Evolutionary conservation across 192 early-diverging fungal genomes (phyloP).

Genomic region (Chytriomyces sp.): DNA sequence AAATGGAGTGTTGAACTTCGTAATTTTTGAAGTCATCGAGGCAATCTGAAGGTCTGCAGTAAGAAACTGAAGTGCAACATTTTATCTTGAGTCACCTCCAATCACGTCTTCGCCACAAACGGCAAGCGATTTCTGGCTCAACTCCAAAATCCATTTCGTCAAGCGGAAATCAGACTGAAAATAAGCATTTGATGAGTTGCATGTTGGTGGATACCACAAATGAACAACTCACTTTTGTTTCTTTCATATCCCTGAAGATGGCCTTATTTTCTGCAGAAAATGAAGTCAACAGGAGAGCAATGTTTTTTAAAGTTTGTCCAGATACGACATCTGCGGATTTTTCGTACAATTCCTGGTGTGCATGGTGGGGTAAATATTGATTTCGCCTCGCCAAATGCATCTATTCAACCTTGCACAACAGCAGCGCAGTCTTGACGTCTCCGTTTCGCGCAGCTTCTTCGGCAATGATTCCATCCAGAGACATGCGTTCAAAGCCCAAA

Average conservation of each 20-base stretch:
- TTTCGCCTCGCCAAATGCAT: background rate
- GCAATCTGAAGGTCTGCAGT: slow-evolving; percentile 37
- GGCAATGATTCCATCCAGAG: slow-evolving; percentile 58
- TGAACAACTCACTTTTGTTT: background rate
- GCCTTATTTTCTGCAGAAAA: slow-evolving; percentile 43
- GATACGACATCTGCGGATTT: slow-evolving; percentile 45
- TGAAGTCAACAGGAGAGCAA: slow-evolving; percentile 42
- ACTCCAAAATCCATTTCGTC: slow-evolving; percentile 49
- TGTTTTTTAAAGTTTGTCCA: slow-evolving; percentile 38
- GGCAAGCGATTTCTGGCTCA: slow-evolving; percentile 44
- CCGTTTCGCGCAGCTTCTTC: slow-evolving; percentile 63
- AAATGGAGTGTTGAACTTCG: slow-evolving; percentile 51
- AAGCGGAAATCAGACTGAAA: slow-evolving; percentile 35
- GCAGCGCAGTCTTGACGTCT: slow-evolving; percentile 54
- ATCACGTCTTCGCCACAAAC: slow-evolving; percentile 40
- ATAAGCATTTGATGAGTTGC: background rate
- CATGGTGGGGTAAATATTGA: background rate
- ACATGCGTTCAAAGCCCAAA: slow-evolving; percentile 47
- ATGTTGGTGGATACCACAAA: background rate
- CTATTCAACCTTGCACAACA: slow-evolving; percentile 44
- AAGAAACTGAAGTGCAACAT: slow-evolving; percentile 26
- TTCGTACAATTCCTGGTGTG: slow-evolving; percentile 46
- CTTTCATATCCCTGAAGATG: slow-evolving; percentile 45
- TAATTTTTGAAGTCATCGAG: slow-evolving; percentile 56
- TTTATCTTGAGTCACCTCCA: slow-evolving; percentile 13